Conservation (phyloP, 495 filamentous ascomycete species). For the Penicillium nucicola region DNA sequence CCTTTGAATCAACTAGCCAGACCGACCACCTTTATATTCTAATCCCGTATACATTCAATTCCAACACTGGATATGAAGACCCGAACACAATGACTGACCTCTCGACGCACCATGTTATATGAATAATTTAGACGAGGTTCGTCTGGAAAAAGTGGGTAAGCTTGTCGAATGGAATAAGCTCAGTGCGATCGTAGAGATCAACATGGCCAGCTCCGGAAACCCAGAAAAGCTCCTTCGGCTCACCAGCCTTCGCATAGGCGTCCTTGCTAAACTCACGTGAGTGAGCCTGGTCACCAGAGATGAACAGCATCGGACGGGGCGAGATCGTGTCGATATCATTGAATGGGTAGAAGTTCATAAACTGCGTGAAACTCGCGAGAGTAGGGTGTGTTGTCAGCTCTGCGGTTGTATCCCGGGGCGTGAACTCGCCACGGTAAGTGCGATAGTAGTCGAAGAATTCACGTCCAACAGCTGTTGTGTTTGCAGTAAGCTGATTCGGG, state of each 20-base stretch:
- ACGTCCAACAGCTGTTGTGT: slow-evolving; percentile 9
- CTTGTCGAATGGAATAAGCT: slow-evolving; percentile 23
- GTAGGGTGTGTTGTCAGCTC: slow-evolving; percentile 21
- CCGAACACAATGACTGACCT: too few species aligned
- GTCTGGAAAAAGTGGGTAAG: slow-evolving; percentile 21
- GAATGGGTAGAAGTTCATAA: slow-evolving; percentile 28
- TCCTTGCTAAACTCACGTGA: slow-evolving; percentile 27
- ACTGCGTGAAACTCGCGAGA: slow-evolving; percentile 17
- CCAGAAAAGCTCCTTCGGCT: slow-evolving; percentile 28
- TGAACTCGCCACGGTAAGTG: slow-evolving; percentile 20
- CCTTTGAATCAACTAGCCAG: too few species aligned
- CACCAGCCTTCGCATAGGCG: slow-evolving; percentile 20
- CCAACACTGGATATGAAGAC: too few species aligned
- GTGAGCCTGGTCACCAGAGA: slow-evolving; percentile 25
- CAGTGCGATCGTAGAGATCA: slow-evolving; percentile 24
- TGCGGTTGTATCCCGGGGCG: slow-evolving; percentile 8
- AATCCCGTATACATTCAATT: too few species aligned
- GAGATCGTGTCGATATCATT: slow-evolving; percentile 24
- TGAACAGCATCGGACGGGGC: slow-evolving; percentile 26
- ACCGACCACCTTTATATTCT: too few species aligned
- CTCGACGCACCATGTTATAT: too few species aligned
- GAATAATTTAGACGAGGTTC: slow-evolving; percentile 6
- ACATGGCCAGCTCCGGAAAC: slow-evolving; percentile 22
- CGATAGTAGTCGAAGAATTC: slow-evolving; percentile 30
- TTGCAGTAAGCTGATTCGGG: slow-evolving; percentile 9